A percentile compares a stretch with the other conserved stretches of the same genome.
phyloP scores from a whole-genome alignment of 805 yeast genomes.

The Candida insectalens region DNA sequence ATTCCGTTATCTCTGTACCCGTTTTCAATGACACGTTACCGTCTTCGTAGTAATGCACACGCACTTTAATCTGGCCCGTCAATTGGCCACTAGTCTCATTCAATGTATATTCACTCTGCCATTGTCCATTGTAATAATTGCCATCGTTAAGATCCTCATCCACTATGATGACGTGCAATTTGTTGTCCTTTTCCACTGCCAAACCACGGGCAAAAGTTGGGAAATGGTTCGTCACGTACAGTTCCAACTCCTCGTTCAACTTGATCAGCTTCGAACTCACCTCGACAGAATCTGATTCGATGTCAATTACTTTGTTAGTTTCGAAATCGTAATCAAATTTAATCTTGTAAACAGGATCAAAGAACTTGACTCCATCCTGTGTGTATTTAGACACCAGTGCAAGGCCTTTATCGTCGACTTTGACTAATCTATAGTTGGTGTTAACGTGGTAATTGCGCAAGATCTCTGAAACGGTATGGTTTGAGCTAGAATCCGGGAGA shows the following conservation, averaged over 20 bases:
- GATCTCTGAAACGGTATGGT: conserved; percentile 16
- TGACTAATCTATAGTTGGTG: conserved; percentile 24
- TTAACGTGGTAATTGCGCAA: conserved; percentile 18
- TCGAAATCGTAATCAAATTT: conserved; percentile 53
- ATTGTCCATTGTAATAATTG: conserved; percentile 84
- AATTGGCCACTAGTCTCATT: conserved; percentile 25
- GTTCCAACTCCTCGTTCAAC: conserved; percentile 24
- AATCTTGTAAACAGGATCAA: conserved; percentile 40
- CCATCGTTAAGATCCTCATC: conserved; percentile 65
- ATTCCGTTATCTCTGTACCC: conserved; percentile 23
- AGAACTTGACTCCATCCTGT: conserved; percentile 38
- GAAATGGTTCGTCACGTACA: conserved; percentile 57
- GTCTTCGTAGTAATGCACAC: conserved; percentile 90
- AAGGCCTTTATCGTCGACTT: conserved; percentile 13
- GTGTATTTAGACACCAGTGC: conserved; percentile 41
- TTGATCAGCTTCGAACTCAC: conserved; percentile 1
- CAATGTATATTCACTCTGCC: conserved; percentile 61
- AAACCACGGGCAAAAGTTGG: conserved; percentile 44
- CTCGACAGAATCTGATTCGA: conserved; percentile 28
- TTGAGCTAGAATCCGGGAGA: conserved; percentile 16
- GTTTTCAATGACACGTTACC: conserved; percentile 82
- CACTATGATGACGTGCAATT: conserved; percentile 39
- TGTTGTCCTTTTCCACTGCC: conserved; percentile 28
- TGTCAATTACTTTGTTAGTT: conserved; percentile 37
- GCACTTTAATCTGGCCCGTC: conserved; percentile 50